Percentiles rank a stretch among this genome's conserved stretches.
These are phyloP conservation scores for Skeletonema menzelii DNA, from an alignment of 108 stramenopile genomes.

Conservation along the genomic window DNA sequence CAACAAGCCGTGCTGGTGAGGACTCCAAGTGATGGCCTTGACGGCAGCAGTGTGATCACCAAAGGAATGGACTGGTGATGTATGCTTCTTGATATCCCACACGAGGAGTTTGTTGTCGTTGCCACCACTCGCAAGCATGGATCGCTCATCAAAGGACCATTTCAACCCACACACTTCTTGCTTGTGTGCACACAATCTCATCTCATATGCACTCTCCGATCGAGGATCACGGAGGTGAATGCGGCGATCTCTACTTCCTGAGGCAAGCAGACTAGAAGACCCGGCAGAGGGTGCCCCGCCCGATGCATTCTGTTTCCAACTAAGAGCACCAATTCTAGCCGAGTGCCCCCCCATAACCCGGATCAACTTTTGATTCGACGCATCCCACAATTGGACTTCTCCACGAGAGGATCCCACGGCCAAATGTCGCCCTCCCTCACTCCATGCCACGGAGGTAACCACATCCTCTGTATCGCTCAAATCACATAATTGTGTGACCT, in stretches of 20 bases:
- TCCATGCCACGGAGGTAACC: slow-evolving; percentile 93
- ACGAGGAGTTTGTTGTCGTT: slow-evolving; percentile 98
- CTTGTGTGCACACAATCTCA: slow-evolving; percentile 81
- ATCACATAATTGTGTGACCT: slow-evolving; percentile 90
- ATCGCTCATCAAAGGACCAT: slow-evolving; percentile 94
- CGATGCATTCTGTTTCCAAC: slow-evolving; percentile 69
- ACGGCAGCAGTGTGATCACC: slow-evolving; percentile 97
- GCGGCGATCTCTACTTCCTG: slow-evolving; percentile 90
- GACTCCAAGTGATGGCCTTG: slow-evolving; percentile 99
- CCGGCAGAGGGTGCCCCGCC: slow-evolving; percentile 8
- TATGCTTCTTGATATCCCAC: slow-evolving; percentile 89
- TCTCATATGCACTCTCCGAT: slow-evolving; percentile 55
- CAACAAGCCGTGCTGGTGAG: slow-evolving; percentile 96
- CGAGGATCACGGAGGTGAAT: slow-evolving; percentile 94
- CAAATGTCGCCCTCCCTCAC: slow-evolving; percentile 81
- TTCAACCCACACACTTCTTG: slow-evolving; percentile 98
- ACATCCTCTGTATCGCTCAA: slow-evolving; percentile 51
- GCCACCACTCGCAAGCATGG: slow-evolving; percentile 92
- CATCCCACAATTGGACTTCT: slow-evolving; percentile 94
- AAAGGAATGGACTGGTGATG: slow-evolving; percentile 65
- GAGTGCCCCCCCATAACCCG: slow-evolving; percentile 87
- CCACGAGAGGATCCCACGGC: slow-evolving; percentile 85
- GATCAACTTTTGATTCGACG: slow-evolving; percentile 58
- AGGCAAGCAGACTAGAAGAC: slow-evolving; percentile 69
- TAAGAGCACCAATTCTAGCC: slow-evolving; percentile 90